Evolutionary conservation across 73 alveolate genomes (phyloP).

Genomic region (Symbiodinium natans): DNA sequence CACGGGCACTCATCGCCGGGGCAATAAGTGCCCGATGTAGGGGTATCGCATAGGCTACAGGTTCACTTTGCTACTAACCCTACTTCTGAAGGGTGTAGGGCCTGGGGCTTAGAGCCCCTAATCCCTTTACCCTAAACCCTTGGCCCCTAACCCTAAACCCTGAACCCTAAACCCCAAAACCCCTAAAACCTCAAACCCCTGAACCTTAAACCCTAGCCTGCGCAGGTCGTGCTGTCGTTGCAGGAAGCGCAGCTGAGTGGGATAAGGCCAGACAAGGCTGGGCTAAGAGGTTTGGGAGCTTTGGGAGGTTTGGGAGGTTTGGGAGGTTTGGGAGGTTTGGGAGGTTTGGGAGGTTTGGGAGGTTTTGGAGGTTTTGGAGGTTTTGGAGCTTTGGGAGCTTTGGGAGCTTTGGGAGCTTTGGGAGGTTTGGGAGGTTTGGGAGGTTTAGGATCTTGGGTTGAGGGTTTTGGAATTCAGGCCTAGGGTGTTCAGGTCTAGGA

Average conservation of each 20-base stretch:
- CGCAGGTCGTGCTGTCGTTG: conserved; percentile 48
- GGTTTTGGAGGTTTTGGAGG: neutral
- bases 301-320: too few species aligned
- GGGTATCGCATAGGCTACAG: too few species aligned
- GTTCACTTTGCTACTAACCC: too few species aligned
- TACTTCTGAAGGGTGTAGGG: too few species aligned
- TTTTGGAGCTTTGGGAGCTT: neutral
- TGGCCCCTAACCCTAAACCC: neutral
- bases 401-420: neutral
- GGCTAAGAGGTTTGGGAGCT: neutral
- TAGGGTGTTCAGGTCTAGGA: neutral
- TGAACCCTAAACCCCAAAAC: too few species aligned
- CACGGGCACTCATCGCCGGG: too few species aligned
- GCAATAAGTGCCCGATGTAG: too few species aligned
- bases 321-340: too few species aligned
- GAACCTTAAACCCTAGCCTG: neutral
- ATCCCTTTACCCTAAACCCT: neutral
- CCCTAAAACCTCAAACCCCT: too few species aligned
- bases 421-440: neutral
- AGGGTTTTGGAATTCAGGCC: neutral
- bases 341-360: too few species aligned
- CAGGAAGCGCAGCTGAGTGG: conserved; percentile 27
- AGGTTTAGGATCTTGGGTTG: neutral
- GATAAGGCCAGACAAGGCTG: conserved; percentile 20
- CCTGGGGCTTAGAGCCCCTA: too few species aligned